Base-by-base conservation (phyloP, 2,329 filamentous ascomycete genomes). In the Aspergillus eucalypticola region DNA sequence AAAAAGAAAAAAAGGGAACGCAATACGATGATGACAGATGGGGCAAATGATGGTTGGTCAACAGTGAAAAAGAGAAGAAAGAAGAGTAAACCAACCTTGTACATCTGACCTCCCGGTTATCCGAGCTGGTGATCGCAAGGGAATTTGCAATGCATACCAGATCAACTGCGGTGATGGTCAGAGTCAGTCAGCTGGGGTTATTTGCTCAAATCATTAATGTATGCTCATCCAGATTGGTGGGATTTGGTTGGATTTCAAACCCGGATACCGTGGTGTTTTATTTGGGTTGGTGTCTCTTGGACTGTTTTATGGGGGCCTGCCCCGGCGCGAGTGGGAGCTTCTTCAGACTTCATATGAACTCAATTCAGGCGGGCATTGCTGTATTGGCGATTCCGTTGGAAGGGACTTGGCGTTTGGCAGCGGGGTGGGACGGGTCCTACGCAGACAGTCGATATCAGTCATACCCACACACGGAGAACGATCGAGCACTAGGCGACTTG, bases 21-120 rank as follows among this genome's bases (percentile, higher is more conserved):
- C 35, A 42, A 54, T 48, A 48, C 32, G 32, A 35, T 35, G 32
- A 35, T 35, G 32, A 35, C 32, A 35, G 32, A 0, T 15, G 32
- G 0, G 32, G 32, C 32, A 35, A 35, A 35, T 35, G 32, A 35
- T 35, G 11, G 32, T 35, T 32, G 32, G 11, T 35, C 32, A 13
- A 35, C 4, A 49, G 21, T 44, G 35, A 50, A 35, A 23, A 54
- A 38, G 21, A 59, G 56, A 50, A 60, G 39, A 51, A 63, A 64
- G 62, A 64, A 60, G 66, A 63, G 59, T 64, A 61, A 69, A 76
- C 74, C 70, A 73, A 76, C 73, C 73, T 76, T 71, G 67, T 69
- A 68, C 66, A 70, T 58, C 61, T 61, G 56, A 66, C 69, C 60
- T 60, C 32, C 32, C 23, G 44, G 39, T 41, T 39, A 39, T 52